Conservation (phyloP, 768 basidiomycete genomes). For the Phaeolepiota aurea region DNA sequence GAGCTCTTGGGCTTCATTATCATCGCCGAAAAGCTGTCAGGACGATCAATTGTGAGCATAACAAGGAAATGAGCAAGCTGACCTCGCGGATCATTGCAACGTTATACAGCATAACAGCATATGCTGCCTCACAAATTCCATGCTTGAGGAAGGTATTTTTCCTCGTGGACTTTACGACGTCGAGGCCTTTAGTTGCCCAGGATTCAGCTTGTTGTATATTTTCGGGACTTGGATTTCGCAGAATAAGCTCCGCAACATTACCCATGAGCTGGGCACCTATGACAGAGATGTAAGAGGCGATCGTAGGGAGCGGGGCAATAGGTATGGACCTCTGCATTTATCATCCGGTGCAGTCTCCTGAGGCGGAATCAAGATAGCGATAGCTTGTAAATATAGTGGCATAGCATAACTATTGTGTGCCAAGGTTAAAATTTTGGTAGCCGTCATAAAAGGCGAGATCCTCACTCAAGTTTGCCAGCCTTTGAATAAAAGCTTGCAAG, state of each 20-base stretch:
- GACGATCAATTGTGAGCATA: slow-evolving; percentile 1
- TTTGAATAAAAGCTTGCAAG: slow-evolving; percentile 54
- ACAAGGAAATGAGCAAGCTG: slow-evolving; percentile 1
- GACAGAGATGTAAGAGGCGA: neutral
- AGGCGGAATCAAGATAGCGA: slow-evolving; percentile 49
- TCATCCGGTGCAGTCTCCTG: slow-evolving; percentile 32
- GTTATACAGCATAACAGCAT: slow-evolving; percentile 55
- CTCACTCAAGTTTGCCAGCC: slow-evolving; percentile 49
- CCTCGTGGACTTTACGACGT: slow-evolving; percentile 19
- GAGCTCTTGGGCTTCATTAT: slow-evolving; percentile 21
- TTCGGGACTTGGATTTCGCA: slow-evolving; percentile 24
- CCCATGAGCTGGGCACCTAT: slow-evolving; percentile 40
- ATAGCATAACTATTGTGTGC: slow-evolving; percentile 42
- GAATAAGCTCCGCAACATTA: slow-evolving; percentile 33
- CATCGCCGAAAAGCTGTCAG: slow-evolving; percentile 29
- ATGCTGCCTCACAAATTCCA: slow-evolving; percentile 43
- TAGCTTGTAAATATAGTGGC: slow-evolving; percentile 58
- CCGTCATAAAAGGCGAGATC: slow-evolving; percentile 3
- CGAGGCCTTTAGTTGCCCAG: slow-evolving; percentile 45
- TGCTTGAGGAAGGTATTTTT: slow-evolving; percentile 13
- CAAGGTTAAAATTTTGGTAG: slow-evolving; percentile 4
- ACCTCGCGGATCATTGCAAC: slow-evolving; percentile 49
- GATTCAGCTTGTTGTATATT: slow-evolving; percentile 41
- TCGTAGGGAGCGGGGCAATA: too few species aligned
- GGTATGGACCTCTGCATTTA: slow-evolving; percentile 42